Conservation (phyloP, 2,329 filamentous ascomycete genomes). For the Fusarium sambucinum region DNA sequence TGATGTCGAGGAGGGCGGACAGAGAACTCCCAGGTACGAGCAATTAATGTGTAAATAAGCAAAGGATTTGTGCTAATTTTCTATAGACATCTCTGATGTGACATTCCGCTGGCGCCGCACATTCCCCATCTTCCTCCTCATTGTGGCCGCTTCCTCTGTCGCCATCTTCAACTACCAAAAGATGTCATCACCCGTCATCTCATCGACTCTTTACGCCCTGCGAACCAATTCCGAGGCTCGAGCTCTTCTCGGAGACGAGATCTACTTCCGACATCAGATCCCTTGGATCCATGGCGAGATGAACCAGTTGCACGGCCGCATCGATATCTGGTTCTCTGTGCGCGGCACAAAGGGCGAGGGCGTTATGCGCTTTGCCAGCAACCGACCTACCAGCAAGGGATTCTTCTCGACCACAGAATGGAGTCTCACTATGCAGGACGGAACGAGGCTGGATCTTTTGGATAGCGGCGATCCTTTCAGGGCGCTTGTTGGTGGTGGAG, state of each 20-base stretch:
- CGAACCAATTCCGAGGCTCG: conserved; percentile 82
- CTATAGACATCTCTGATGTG: conserved; percentile 57
- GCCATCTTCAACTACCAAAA: conserved; percentile 99
- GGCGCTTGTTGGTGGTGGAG: conserved; percentile 61
- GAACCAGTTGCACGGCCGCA: conserved; percentile 92
- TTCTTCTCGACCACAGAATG: conserved; percentile 91
- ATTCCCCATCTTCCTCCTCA: conserved; percentile 81
- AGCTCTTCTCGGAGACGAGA: conserved; percentile 84
- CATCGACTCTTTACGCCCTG: conserved; percentile 89
- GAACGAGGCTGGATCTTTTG: conserved; percentile 76
- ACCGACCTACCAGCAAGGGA: conserved; percentile 69
- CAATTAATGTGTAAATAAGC: background rate
- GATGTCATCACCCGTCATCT: conserved; percentile 85
- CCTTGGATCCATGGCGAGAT: conserved; percentile 89
- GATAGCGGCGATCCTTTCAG: conserved; percentile 78
- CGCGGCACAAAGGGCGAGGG: conserved; percentile 79
- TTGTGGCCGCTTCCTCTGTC: conserved; percentile 77
- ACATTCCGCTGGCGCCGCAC: conserved; percentile 76
- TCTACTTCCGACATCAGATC: conserved; percentile 82
- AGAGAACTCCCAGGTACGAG: conserved; percentile 72
- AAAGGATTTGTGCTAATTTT: conserved; percentile 3
- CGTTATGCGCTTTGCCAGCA: conserved; percentile 83
- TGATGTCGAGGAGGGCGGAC: conserved; percentile 74
- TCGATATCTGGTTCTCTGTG: conserved; percentile 88
- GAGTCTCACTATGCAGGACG: conserved; percentile 79